Base-by-base conservation (phyloP, 2,329 filamentous ascomycete species). In the Zasmidium cellare region DNA sequence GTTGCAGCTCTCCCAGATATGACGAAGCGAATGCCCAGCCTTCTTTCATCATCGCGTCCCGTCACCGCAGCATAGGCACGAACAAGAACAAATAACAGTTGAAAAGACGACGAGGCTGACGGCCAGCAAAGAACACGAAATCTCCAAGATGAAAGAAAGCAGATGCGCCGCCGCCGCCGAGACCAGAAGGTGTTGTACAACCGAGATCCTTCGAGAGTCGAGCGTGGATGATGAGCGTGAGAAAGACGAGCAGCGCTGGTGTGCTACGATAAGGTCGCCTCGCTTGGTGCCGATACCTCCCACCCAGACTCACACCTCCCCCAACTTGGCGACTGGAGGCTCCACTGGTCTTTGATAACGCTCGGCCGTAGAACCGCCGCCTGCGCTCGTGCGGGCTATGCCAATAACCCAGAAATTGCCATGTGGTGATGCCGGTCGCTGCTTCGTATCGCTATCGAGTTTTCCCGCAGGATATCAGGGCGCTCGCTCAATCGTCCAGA, bases 231-330 rank as follows among this genome's bases (percentile, higher is more conserved):
- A 22, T n/a, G 46, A 19, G 41, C 16, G 41, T 45, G 19, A 47
- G 45, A 47, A 22, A 28, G 22, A 18, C 25, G 19, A n/a, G n/a
- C n/a, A n/a, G n/a, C n/a, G n/a, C n/a, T 23, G 19, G 46, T 46
- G 46, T 45, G 25, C 20, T 16, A 55, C 45, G 55, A 53, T 53
- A 57, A 57, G 55, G 50, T 49, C 24, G 28, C 22, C 46, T 50
- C 53, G 53, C 31, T 25, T 44, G 53, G n/a, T 45, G 46, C 23
- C 53, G 52, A 20, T 11, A 47, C 45, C 45, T 41, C 35, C 35
- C 35, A 41, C 35, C n/a, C 35, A 41, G 35, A 41, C 35, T 28
- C 9, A 25, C 19, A 16, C 16, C n/a, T n/a, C n/a, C 31, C 35
- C 50, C 25, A 52, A 52, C 41, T 53, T 46, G 51, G 51, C 50